Evolutionary conservation across 257 asterid species (phyloP).

Genomic region (Solanum ossicruentum): DNA sequence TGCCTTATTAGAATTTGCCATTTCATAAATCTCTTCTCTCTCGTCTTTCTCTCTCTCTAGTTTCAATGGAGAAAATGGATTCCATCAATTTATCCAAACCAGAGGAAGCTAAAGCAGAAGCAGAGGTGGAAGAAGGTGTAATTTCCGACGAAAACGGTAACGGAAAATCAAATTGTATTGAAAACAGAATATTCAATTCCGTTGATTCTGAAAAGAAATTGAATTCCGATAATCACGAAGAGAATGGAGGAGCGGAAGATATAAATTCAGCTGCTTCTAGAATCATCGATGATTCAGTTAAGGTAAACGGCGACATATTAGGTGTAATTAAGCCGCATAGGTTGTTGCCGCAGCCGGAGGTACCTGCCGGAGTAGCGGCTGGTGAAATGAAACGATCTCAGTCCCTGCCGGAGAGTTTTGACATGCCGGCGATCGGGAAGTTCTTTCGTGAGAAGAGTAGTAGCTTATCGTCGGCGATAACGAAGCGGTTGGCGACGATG

Average conservation of each 20-base stretch:
- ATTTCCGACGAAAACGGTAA: background rate
- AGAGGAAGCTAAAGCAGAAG: background rate
- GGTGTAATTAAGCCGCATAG: slow-evolving; percentile 41
- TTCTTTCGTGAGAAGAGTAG: slow-evolving; percentile 64
- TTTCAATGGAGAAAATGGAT: background rate
- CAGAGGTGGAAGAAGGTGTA: background rate
- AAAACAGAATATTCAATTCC: background rate
- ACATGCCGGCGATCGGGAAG: slow-evolving; percentile 63
- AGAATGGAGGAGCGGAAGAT: background rate
- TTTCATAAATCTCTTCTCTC: background rate
- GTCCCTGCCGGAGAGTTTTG: slow-evolving; percentile 41
- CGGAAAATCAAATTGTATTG: background rate
- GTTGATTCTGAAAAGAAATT: background rate
- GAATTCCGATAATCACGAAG: background rate
- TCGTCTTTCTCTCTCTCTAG: background rate
- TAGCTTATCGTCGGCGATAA: slow-evolving; percentile 64
- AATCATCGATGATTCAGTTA: background rate
- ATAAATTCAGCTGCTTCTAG: background rate
- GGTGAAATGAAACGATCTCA: slow-evolving; percentile 19
- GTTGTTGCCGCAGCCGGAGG: slow-evolving; percentile 69
- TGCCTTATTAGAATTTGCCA: background rate
- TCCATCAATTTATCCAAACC: background rate
- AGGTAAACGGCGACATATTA: background rate
- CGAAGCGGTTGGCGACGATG: slow-evolving; percentile 55
- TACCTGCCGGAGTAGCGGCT: slow-evolving; percentile 36